Conservation (phyloP, 768 basidiomycete genomes). For the Cantharellus cinnabarinus region DNA sequence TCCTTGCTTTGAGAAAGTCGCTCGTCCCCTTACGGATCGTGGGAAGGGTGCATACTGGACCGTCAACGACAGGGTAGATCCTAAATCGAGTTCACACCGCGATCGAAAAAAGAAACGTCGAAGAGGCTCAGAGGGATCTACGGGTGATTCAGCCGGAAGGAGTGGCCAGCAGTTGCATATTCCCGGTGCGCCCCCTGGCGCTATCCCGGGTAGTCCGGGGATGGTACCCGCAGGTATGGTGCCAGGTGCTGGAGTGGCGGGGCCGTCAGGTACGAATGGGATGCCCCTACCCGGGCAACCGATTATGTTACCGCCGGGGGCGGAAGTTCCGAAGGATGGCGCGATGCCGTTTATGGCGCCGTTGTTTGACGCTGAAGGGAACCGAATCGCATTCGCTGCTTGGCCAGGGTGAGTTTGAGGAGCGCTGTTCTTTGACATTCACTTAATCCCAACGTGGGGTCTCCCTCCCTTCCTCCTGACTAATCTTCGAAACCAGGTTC, state of each 20-base stretch:
- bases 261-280: not conserved
- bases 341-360: not conserved
- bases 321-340: not conserved
- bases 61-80: conserved; percentile 20
- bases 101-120: conserved; percentile 47
- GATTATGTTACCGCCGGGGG: too few species aligned
- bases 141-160: not conserved
- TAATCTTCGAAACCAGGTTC: not conserved
- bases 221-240: not conserved
- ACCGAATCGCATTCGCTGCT: not conserved
- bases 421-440: not conserved
- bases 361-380: not conserved
- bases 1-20: conserved; percentile 80
- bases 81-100: conserved; percentile 57
- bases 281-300: not conserved
- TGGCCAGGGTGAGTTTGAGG: not conserved
- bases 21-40: conserved; percentile 76
- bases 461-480: not conserved
- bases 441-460: not conserved
- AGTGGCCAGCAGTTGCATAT: not conserved
- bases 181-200: not conserved
- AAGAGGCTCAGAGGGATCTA: not conserved
- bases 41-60: conserved; percentile 89
- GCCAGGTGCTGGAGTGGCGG: not conserved
- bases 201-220: not conserved